A percentile compares a stretch with the other conserved stretches of the same genome.
These are phyloP conservation scores for Alternaria burnsii DNA, from an alignment of 2,329 filamentous ascomycete species.

Conservation along the genomic window DNA sequence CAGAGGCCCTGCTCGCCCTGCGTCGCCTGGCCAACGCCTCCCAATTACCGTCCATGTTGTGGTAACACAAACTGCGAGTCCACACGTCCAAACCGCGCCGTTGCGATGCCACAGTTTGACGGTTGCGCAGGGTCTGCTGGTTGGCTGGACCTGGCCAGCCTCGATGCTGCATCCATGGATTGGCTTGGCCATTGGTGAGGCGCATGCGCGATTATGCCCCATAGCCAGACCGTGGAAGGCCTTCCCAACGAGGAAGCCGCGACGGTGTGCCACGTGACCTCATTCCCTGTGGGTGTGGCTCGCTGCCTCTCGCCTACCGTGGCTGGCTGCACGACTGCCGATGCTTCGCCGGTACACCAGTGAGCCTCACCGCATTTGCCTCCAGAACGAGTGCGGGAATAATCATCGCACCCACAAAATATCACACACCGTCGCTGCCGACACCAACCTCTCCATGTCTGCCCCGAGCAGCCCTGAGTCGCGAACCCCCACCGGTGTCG, in stretches of 20 bases:
- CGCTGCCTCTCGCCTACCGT: constrained; percentile 1
- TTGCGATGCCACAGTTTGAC: constrained; percentile 9
- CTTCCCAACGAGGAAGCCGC: constrained; percentile 21
- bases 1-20: constrained; percentile 13
- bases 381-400: constrained; percentile 21
- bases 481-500: constrained; percentile 19
- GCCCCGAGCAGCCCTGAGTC: constrained; percentile 14
- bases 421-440: constrained; percentile 12
- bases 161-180: neutral
- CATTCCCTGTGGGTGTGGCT: neutral
- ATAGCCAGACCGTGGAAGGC: constrained; percentile 13
- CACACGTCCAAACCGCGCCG: constrained; percentile 16
- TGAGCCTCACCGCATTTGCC: constrained; percentile 19
- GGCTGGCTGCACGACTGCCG: constrained; percentile 19
- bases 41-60: constrained; percentile 21
- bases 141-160: neutral
- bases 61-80: constrained; percentile 17
- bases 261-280: constrained; percentile 1
- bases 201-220: constrained; percentile 8
- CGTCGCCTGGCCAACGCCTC: constrained; percentile 25
- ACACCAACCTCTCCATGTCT: constrained; percentile 17
- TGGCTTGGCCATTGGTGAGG: neutral
- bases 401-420: constrained; percentile 15
- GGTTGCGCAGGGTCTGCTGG: constrained; percentile 17
- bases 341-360: constrained; percentile 28